Conservation (phyloP, 2,329 filamentous ascomycete species). For the Endothia cerciana region DNA sequence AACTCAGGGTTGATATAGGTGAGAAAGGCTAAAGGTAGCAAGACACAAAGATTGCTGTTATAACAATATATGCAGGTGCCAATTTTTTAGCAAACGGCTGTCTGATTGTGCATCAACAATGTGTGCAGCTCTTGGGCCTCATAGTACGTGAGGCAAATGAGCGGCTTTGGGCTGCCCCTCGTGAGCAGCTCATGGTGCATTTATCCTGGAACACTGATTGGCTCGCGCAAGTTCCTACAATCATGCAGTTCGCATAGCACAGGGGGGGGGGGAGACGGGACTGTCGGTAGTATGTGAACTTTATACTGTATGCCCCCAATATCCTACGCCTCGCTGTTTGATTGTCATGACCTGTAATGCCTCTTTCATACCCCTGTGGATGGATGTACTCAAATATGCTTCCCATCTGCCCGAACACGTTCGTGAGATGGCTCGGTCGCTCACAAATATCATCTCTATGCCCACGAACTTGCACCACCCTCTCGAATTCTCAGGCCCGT, state of each 20-base stretch:
- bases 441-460: neutral
- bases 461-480: neutral
- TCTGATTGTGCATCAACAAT: no score
- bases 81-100: no score
- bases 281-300: neutral
- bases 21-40: no score
- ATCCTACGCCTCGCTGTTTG: neutral
- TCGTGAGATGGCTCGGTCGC: neutral
- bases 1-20: no score
- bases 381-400: neutral
- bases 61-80: no score
- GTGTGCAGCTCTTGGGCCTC: no score
- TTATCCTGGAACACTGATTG: neutral
- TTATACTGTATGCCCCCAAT: neutral
- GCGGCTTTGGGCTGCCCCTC: no score
- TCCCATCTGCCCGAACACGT: neutral
- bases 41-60: no score
- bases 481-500: neutral
- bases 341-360: neutral
- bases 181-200: neutral
- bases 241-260: neutral
- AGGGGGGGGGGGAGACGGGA: neutral
- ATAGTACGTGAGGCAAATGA: no score
- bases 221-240: neutral
- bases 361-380: neutral